Evolutionary conservation across 345 rosid species (phyloP), one percentile per base, ranked within the genome.

Genomic region (Bretschneidera sinensis): DNA sequence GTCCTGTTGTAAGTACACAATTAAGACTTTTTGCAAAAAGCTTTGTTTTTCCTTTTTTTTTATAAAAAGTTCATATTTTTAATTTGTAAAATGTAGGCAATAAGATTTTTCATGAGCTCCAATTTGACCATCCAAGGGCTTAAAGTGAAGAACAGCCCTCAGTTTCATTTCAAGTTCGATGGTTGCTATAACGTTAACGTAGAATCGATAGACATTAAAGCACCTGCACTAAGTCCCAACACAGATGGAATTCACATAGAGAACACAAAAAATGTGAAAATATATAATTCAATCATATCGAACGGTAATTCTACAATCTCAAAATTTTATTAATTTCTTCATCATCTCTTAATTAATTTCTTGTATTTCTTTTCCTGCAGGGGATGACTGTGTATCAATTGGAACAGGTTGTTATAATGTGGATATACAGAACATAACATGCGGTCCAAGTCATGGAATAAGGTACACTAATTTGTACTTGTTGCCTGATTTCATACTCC

Each of bases 361-460:
- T 28, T 3, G 3, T 28, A 8, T 3, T 28, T 28, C 8, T 8
- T 8, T 28, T 28, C 33, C 33, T 28, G 5, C 4, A 89, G 97
- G 97, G 57, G 98, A 92, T 72, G 97, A 89, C 56, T 89, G 97
- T 61, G 74, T 87, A 55, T 87, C 96, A 43, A 92, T 89, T 0
- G 94, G 92, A 66, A 76, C 91, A 20, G 91, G 96, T 18, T 83
- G 88, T 64, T 81, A 72, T 64, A 77, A 89, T 48, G 89, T 89
- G 5, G 90, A 89, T 61, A 84, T 87, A 55, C 74, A 57, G 66
- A 89, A 92, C 77, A 69, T 89, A 18, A 82, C 97, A 0, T 92
- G 98, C 49, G 97, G 97, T 68, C 98, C 97, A 57, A 74, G 97
- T 70, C 98, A 89, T 62, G 98, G 98, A 58, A 87, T 89, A 63